Conservation (phyloP, 768 basidiomycete species). For the Tephrocybe sp. region DNA sequence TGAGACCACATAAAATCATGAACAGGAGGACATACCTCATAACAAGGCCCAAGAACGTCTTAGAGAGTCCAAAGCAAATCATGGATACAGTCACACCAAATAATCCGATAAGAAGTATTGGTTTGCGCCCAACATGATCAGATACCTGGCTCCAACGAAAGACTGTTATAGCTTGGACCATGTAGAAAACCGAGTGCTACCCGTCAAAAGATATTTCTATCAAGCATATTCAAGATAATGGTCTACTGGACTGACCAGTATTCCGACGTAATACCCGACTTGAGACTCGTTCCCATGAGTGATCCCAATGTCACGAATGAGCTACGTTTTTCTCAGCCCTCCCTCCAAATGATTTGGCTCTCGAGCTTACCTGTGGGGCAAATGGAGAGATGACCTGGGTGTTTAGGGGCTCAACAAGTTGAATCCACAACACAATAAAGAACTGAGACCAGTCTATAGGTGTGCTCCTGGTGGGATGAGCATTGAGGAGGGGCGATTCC, state of each 20-base stretch:
- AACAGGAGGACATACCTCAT: constrained; percentile 33
- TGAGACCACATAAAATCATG: background rate
- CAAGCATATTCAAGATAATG: background rate
- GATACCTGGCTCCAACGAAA: constrained; percentile 76
- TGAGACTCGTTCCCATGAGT: constrained; percentile 69
- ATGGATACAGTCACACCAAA: constrained; percentile 66
- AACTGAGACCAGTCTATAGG: constrained; percentile 72
- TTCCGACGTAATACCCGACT: constrained; percentile 77
- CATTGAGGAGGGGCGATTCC: constrained; percentile 56
- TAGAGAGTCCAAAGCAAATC: constrained; percentile 72
- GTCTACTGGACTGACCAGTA: constrained; percentile 48
- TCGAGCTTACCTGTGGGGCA: constrained; percentile 56
- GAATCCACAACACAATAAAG: constrained; percentile 62
- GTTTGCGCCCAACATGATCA: constrained; percentile 71
- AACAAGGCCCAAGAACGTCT: constrained; percentile 62
- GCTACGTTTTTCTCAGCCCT: no score
- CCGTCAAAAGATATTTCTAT: background rate
- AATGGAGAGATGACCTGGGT: constrained; percentile 76
- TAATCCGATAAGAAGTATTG: constrained; percentile 66
- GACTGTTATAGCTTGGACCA: constrained; percentile 68
- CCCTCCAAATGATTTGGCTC: no score
- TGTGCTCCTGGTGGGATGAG: constrained; percentile 36
- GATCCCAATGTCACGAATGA: constrained; percentile 65
- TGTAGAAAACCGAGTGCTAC: constrained; percentile 75
- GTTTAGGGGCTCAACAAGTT: constrained; percentile 74